phyloP scores from a whole-genome alignment of 1,139 yeast species.

The Taiozyma sp. region DNA sequence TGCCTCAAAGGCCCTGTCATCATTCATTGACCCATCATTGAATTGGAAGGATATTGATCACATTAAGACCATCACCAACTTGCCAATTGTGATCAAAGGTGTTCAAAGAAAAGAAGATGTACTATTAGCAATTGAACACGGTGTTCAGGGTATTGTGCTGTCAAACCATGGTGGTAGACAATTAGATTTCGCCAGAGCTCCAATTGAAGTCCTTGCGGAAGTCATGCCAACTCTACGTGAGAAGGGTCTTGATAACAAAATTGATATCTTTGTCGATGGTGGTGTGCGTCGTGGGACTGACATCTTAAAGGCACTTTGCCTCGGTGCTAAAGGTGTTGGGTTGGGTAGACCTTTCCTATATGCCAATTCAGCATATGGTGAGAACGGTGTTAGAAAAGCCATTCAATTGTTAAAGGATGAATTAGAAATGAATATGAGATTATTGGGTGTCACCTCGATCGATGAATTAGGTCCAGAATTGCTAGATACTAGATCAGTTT shows the following conservation, averaged over 20 bases:
- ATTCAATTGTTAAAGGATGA: conserved; percentile 78
- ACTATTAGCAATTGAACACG: conserved; percentile 59
- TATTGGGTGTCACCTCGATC: conserved; percentile 68
- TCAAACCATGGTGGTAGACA: conserved; percentile 79
- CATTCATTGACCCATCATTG: conserved; percentile 79
- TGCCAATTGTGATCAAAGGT: conserved; percentile 57
- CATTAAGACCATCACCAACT: conserved; percentile 34
- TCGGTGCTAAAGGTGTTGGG: conserved; percentile 76
- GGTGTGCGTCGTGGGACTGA: conserved; percentile 64
- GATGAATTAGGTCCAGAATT: conserved; percentile 54
- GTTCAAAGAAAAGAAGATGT: conserved; percentile 66
- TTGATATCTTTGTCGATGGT: conserved; percentile 45
- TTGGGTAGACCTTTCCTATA: conserved; percentile 68
- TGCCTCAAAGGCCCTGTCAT: conserved; percentile 80
- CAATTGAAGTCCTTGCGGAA: conserved; percentile 63
- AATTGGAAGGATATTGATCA: conserved; percentile 44
- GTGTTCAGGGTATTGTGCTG: conserved; percentile 67
- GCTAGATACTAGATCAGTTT: conserved; percentile 37
- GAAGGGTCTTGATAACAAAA: conserved; percentile 31
- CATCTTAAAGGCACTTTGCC: conserved; percentile 59
- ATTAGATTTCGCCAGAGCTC: conserved; percentile 60
- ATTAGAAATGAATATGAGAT: conserved; percentile 80
- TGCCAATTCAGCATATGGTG: conserved; percentile 70
- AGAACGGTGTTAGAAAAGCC: conserved; percentile 72
- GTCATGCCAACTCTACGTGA: conserved; percentile 49